These are phyloP conservation scores for Candida insectorum DNA, from an alignment of 805 yeast genomes.

Conservation along the genomic window DNA sequence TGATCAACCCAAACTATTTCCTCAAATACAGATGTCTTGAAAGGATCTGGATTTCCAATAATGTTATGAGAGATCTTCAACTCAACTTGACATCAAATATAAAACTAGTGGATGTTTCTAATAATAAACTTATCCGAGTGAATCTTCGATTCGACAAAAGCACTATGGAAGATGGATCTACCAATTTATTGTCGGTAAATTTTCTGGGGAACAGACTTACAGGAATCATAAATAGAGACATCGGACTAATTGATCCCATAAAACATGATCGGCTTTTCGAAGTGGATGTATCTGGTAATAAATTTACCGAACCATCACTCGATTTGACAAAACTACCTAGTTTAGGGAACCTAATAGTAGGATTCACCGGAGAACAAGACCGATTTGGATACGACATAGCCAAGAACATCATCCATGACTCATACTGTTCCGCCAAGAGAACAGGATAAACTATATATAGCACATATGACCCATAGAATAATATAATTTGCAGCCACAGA, in stretches of 20 bases:
- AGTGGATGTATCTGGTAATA: constrained; percentile 16
- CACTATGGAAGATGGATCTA: constrained; percentile 2
- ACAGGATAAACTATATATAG: too few relatives aligned
- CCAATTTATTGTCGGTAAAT: constrained; percentile 10
- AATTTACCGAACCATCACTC: constrained; percentile 4
- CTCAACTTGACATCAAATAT: constrained; percentile 1
- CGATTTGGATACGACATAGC: constrained; percentile 20
- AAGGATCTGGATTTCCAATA: constrained; percentile 12
- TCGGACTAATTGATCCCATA: constrained; percentile 11
- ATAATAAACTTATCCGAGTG: constrained; percentile 8
- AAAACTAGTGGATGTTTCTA: constrained; percentile 14
- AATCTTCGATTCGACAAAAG: constrained; percentile 6
- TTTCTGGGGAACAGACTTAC: constrained; percentile 14
- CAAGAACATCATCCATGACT: constrained; percentile 11
- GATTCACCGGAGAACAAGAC: constrained; percentile 15
- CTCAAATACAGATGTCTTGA: constrained; percentile 6
- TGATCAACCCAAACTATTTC: constrained; percentile 7
- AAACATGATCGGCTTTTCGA: constrained; percentile 12
- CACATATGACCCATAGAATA: too few relatives aligned
- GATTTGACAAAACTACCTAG: constrained; percentile 5
- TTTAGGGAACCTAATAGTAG: constrained; percentile 13
- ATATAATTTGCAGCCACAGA: too few relatives aligned
- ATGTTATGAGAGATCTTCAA: constrained; percentile 5
- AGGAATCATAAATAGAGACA: constrained; percentile 5
- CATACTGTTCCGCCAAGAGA: constrained; percentile 13